Evolutionary conservation across 495 filamentous ascomycete species (phyloP).

Genomic region (Xylaria sp.): DNA sequence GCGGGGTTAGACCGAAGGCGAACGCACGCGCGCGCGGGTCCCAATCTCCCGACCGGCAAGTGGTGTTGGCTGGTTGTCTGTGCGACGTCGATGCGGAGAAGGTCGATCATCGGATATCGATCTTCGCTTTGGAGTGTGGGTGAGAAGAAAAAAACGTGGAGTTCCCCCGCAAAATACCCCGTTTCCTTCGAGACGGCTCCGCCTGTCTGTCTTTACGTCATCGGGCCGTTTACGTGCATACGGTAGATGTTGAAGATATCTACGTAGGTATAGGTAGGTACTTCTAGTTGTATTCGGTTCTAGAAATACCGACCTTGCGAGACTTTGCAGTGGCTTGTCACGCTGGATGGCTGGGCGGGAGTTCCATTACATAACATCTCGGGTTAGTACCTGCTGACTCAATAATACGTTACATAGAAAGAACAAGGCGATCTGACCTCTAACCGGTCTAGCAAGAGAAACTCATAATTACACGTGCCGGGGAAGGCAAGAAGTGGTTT

Average conservation of each 20-base stretch:
- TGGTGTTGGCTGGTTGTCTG: not conserved
- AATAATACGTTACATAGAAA: too few species aligned
- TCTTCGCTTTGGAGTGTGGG: not conserved
- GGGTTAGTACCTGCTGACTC: not conserved
- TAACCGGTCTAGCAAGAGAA: too few species aligned
- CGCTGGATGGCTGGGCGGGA: not conserved
- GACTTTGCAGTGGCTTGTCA: not conserved
- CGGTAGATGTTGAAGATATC: not conserved
- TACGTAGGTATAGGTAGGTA: too few species aligned
- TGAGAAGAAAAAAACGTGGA: not conserved
- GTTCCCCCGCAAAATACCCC: constrained; percentile 4
- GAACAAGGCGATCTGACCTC: too few species aligned
- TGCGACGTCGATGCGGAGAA: not conserved
- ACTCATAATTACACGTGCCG: too few species aligned
- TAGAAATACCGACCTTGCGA: not conserved
- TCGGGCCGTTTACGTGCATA: not conserved
- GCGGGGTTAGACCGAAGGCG: not conserved
- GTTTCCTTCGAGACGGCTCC: not conserved
- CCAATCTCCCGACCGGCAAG: not conserved
- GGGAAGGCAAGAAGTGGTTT: too few species aligned
- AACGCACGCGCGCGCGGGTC: too few species aligned
- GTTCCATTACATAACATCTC: not conserved
- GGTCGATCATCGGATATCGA: too few species aligned
- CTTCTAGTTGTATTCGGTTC: not conserved
- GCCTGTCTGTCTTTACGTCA: constrained; percentile 14